These are phyloP conservation scores for Silene uniflora DNA, from an alignment of 148 eudicot genomes.

Conservation along the genomic window DNA sequence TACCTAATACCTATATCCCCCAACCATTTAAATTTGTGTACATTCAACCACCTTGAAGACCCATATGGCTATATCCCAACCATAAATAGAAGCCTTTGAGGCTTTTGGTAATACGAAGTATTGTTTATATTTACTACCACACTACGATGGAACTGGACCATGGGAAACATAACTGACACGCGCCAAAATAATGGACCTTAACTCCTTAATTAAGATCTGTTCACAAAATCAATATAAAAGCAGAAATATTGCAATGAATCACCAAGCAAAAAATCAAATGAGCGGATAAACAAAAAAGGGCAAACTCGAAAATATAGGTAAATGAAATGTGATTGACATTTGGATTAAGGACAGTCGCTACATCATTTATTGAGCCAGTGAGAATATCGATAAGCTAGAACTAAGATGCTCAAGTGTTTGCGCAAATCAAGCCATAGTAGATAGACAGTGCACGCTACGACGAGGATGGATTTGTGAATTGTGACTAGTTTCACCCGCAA, in stretches of 20 bases:
- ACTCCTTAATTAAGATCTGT: too few species aligned
- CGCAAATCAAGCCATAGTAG: neutral
- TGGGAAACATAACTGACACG: too few species aligned
- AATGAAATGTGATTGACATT: conserved; percentile 2
- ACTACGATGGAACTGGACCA: too few species aligned
- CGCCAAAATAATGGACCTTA: too few species aligned
- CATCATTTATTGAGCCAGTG: neutral
- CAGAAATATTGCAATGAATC: neutral
- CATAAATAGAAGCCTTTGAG: too few species aligned
- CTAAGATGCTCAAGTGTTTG: neutral
- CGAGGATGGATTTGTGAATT: neutral
- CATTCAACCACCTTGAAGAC: too few species aligned
- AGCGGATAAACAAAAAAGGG: neutral
- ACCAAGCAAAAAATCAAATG: neutral
- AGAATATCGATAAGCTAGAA: neutral
- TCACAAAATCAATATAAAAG: too few species aligned
- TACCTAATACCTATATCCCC: too few species aligned
- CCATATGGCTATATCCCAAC: too few species aligned
- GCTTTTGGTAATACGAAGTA: too few species aligned
- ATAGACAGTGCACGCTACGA: neutral
- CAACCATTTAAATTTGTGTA: too few species aligned
- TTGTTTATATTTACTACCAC: too few species aligned
- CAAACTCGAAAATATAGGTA: neutral
- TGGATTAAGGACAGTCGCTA: neutral
- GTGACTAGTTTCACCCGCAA: neutral